These are phyloP conservation scores for Apiotrichum siamense DNA, from an alignment of 1,284 basidiomycete genomes.

Conservation along the genomic window DNA sequence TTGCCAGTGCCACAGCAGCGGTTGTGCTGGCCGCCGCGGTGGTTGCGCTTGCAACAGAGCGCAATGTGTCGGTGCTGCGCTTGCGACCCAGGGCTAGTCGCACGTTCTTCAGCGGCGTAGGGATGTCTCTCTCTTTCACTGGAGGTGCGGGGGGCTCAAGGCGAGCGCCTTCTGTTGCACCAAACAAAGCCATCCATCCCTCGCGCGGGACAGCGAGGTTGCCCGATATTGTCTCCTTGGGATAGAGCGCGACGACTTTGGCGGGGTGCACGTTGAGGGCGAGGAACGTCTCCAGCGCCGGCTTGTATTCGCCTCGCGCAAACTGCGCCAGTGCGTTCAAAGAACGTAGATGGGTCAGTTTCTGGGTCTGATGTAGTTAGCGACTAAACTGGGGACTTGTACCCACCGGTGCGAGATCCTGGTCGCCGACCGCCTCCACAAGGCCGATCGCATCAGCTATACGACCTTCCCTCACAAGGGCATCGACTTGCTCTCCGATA, in stretches of 20 bases:
- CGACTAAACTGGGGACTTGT: not conserved
- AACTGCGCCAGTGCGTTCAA: conserved; percentile 74
- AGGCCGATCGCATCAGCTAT: conserved; percentile 78
- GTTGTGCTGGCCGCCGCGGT: too few relatives aligned
- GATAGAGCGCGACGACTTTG: conserved; percentile 85
- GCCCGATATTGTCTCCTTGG: conserved; percentile 67
- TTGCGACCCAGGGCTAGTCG: conserved; percentile 24
- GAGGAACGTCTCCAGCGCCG: conserved; percentile 79
- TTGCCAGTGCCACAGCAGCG: too few relatives aligned
- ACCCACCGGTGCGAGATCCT: conserved; percentile 63
- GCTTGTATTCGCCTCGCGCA: conserved; percentile 46
- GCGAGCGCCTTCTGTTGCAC: conserved; percentile 56
- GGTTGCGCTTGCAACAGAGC: conserved; percentile 6
- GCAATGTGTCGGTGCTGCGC: conserved; percentile 35
- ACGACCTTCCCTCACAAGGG: conserved; percentile 64
- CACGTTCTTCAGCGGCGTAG: conserved; percentile 5
- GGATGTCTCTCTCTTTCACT: not conserved
- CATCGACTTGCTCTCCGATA: conserved; percentile 77
- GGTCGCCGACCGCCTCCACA: conserved; percentile 60
- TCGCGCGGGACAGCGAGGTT: conserved; percentile 60
- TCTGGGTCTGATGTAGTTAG: conserved; percentile 5
- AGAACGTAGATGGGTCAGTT: conserved; percentile 57
- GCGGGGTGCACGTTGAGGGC: conserved; percentile 86
- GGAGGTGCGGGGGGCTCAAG: conserved; percentile 29
- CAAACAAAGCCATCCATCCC: conserved; percentile 81